phyloP scores from a whole-genome alignment of 768 basidiomycete genomes.

The Leccinum imitatum region DNA sequence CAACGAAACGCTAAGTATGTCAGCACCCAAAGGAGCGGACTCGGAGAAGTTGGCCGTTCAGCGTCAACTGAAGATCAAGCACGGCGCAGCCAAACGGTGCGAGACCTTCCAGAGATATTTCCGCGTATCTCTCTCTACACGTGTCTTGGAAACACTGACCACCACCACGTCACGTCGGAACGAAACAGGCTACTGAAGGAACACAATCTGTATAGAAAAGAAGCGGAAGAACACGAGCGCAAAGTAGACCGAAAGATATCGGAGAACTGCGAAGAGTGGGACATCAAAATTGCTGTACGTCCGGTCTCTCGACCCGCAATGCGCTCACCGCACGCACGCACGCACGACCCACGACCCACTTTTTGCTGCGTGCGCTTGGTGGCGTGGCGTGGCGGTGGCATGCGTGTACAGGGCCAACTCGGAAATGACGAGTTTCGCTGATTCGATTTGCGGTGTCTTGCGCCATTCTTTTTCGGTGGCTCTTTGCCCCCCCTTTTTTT shows the following conservation, averaged over 20 bases:
- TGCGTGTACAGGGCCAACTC: conserved; percentile 19
- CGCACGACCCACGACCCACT: not conserved
- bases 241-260: conserved; percentile 63
- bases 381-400: conserved; percentile 10
- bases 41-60: conserved; percentile 39
- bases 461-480: conserved; percentile 15
- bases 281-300: conserved; percentile 72
- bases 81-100: conserved; percentile 65
- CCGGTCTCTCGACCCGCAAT: conserved; percentile 8
- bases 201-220: conserved; percentile 59
- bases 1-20: conserved; percentile 12
- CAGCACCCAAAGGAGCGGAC: conserved; percentile 9
- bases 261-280: conserved; percentile 69
- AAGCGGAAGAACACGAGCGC: conserved; percentile 55
- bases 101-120: conserved; percentile 15
- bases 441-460: conserved; percentile 16
- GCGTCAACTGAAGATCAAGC: conserved; percentile 77
- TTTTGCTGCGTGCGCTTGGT: conserved; percentile 16
- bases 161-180: conserved; percentile 11
- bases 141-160: conserved; percentile 7
- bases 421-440: conserved; percentile 28
- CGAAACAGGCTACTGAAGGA: conserved; percentile 65
- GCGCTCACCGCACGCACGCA: conserved; percentile 3
- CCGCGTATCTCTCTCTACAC: conserved; percentile 13
- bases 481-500: conserved; percentile 1